phyloP scores from a whole-genome alignment of 208 protist genomes.

The Tritrichomonas musculus region DNA sequence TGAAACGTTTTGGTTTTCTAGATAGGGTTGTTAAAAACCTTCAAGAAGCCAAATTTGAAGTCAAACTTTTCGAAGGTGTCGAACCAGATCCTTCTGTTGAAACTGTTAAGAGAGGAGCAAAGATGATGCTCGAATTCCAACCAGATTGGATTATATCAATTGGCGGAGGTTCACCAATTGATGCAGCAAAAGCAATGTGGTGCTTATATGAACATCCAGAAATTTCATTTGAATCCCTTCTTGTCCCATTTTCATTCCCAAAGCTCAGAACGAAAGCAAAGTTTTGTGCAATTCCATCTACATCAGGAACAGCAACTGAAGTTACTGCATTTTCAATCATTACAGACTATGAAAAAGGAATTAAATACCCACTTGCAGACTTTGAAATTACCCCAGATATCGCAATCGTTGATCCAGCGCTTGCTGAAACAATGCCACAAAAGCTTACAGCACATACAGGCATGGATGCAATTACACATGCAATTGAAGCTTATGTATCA shows the following conservation, averaged over 20 bases:
- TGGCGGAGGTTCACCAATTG: conserved; percentile 54
- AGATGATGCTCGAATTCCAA: neutral
- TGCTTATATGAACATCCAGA: conserved; percentile 42
- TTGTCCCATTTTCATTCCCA: conserved; percentile 47
- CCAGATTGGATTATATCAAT: conserved; percentile 44
- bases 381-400: conserved; percentile 49
- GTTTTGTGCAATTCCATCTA: conserved; percentile 49
- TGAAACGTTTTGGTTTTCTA: neutral
- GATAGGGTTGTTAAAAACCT: neutral
- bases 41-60: neutral
- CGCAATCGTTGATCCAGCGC: conserved; percentile 48
- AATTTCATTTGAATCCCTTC: conserved; percentile 45
- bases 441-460: conserved; percentile 44
- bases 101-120: neutral
- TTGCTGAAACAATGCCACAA: conserved; percentile 43
- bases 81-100: conserved; percentile 27
- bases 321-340: conserved; percentile 54
- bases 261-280: conserved; percentile 31
- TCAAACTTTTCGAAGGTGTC: neutral
- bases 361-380: conserved; percentile 54
- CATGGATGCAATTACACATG: conserved; percentile 52
- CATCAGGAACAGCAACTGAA: conserved; percentile 52
- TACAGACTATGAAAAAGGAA: conserved; percentile 43
- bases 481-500: conserved; percentile 52
- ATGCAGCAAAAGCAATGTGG: conserved; percentile 50